phyloP scores from a whole-genome alignment of 371 early-diverging fungal genomes.

The Circinella minor region DNA sequence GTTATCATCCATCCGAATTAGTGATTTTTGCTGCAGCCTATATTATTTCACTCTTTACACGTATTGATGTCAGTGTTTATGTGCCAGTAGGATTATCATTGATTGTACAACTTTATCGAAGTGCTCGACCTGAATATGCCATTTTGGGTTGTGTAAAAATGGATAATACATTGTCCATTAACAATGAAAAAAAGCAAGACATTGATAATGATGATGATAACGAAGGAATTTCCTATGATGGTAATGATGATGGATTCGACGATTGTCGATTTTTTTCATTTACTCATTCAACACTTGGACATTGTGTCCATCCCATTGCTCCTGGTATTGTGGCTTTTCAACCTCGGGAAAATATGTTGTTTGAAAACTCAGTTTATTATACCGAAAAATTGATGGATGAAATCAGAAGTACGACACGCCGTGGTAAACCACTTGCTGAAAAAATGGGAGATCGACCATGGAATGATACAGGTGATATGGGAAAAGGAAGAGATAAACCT shows the following conservation, averaged over 20 bases:
- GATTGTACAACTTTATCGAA: conserved; percentile 66
- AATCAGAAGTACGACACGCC: conserved; percentile 32
- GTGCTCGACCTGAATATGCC: conserved; percentile 65
- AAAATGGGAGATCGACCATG: conserved; percentile 53
- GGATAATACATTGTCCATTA: conserved; percentile 6
- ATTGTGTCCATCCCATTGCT: conserved; percentile 48
- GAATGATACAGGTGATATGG: conserved; percentile 40
- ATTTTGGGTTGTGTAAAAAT: conserved; percentile 36
- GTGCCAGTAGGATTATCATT: conserved; percentile 67
- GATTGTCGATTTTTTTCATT: conserved; percentile 21
- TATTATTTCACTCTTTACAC: conserved; percentile 64
- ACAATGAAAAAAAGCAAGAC: not conserved
- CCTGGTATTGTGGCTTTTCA: conserved; percentile 67
- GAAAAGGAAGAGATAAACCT: conserved; percentile 40
- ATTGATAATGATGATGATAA: conserved; percentile 2
- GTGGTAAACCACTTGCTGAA: conserved; percentile 33
- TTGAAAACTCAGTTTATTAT: conserved; percentile 70
- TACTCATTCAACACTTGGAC: conserved; percentile 34
- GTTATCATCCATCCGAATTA: conserved; percentile 40
- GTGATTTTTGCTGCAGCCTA: conserved; percentile 43
- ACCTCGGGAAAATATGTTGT: conserved; percentile 70
- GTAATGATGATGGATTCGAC: not conserved
- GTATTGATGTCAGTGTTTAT: conserved; percentile 73
- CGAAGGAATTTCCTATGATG: no score
- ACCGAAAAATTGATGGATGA: conserved; percentile 50